Evolutionary conservation across 2,329 filamentous ascomycete species (phyloP), one percentile per base, ranked within the genome.

Genomic region (Aspergillus pseudoterreus): DNA sequence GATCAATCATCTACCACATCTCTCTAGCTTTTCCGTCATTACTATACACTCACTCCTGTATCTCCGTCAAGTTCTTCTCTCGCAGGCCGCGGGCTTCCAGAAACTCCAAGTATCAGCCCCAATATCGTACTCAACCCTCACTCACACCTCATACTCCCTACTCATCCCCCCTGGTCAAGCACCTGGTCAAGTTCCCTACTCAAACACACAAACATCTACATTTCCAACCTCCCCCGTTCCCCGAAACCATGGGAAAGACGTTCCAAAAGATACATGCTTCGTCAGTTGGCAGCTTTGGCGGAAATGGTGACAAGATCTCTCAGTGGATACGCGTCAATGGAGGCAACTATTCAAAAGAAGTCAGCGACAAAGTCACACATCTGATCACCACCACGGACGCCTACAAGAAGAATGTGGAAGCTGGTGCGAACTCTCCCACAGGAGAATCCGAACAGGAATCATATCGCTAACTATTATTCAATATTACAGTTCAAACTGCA

Each of bases 311-410:
- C 1, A 80, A 87, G 39, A 77, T 94, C 33, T 77, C 77, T 33
- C 73, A 75, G 36, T 95, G 89, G 88, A 78, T 89, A 9, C 72
- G 74, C 4, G 64, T 75, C 4, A 82, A 87, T 52, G 83, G 82
- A 6, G 90, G 87, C 1, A 67, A 51, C 1, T 86, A 84, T 63
- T 70, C 73, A 0, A 65, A 73, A 1, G 71, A 75, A 0, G 70
- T 90, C 15, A 75, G 75, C 22, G 65, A 75, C 0, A 61, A 73
- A 0, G 82, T 86, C 9, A 95, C 90, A 0, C 90, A 95, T 69
- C 72, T 96, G 0, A 77, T 96, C 19, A 82, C 83, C 49, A 83
- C 82, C 0, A 74, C 79, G 45, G 77, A 83, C 32, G 80, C 85
- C 14, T 91, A 83, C 68, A 78, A 79, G 55, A 69, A 75, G 6